Evolutionary conservation across 371 early-diverging fungal species (phyloP).

Genomic region (Zychaea mexicana): DNA sequence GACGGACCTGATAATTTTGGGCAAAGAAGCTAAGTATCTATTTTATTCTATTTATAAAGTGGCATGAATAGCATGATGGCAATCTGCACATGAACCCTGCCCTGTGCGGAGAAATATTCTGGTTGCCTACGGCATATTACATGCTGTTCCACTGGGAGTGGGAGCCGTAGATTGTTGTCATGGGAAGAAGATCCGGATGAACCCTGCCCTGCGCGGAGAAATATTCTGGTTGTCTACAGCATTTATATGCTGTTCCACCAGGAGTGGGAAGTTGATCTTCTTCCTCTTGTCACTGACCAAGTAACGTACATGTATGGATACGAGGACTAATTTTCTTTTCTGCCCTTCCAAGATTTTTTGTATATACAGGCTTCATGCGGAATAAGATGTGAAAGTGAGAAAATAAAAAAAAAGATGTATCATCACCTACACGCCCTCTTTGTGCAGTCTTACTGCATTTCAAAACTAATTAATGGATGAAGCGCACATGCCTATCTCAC

Average conservation of each 20-base stretch:
- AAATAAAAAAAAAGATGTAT: background rate
- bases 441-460: no score
- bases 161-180: slow-evolving; percentile 15
- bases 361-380: background rate
- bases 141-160: slow-evolving; percentile 9
- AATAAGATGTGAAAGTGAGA: background rate
- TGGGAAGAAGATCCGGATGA: slow-evolving; percentile 16
- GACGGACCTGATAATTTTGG: background rate
- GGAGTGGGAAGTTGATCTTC: slow-evolving; percentile 14
- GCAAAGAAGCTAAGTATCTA: background rate
- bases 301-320: background rate
- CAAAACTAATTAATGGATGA: no score
- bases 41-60: slow-evolving; percentile 19
- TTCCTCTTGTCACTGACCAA: slow-evolving; percentile 6
- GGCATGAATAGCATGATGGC: slow-evolving; percentile 26
- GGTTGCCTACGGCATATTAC: slow-evolving; percentile 19
- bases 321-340: background rate
- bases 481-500: no score
- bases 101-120: slow-evolving; percentile 25
- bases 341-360: background rate
- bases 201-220: slow-evolving; percentile 30
- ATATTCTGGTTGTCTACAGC: slow-evolving; percentile 20
- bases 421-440: background rate
- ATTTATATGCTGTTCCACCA: slow-evolving; percentile 7
- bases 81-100: slow-evolving; percentile 27